Evolutionary conservation across 345 rosid species (phyloP).

Genomic region (Stellera chamaejasme): DNA sequence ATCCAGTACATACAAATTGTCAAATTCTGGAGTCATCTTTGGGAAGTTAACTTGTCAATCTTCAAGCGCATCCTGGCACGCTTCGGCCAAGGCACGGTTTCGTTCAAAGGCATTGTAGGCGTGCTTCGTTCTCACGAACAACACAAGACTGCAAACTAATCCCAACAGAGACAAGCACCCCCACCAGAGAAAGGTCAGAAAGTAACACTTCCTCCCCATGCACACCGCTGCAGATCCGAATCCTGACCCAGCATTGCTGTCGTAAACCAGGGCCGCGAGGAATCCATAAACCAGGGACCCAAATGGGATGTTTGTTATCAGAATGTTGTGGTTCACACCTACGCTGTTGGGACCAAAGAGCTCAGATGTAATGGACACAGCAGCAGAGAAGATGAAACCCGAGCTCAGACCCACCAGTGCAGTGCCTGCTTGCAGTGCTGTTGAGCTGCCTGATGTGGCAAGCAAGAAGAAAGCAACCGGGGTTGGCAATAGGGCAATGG

Average conservation of each 20-base stretch:
- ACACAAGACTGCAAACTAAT: conserved; percentile 37
- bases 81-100: conserved; percentile 19
- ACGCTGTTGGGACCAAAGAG: conserved; percentile 77
- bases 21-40: too few species aligned
- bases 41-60: too few species aligned
- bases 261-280: conserved; percentile 74
- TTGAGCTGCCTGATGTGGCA: conserved; percentile 31
- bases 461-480: conserved; percentile 69
- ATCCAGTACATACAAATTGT: too few species aligned
- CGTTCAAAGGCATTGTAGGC: conserved; percentile 56
- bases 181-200: conserved; percentile 63
- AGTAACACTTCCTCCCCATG: conserved; percentile 62
- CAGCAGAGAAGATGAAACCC: conserved; percentile 83
- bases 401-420: conserved; percentile 71
- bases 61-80: too few species aligned
- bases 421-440: conserved; percentile 46
- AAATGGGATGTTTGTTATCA: conserved; percentile 81
- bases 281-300: conserved; percentile 75
- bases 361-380: conserved; percentile 82
- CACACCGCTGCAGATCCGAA: conserved; percentile 34
- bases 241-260: conserved; percentile 27
- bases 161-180: conserved; percentile 63
- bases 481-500: conserved; percentile 65
- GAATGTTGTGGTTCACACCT: conserved; percentile 80
- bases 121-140: conserved; percentile 60